Conservation (phyloP, 1,284 basidiomycete species). For the Pascua sp. region DNA sequence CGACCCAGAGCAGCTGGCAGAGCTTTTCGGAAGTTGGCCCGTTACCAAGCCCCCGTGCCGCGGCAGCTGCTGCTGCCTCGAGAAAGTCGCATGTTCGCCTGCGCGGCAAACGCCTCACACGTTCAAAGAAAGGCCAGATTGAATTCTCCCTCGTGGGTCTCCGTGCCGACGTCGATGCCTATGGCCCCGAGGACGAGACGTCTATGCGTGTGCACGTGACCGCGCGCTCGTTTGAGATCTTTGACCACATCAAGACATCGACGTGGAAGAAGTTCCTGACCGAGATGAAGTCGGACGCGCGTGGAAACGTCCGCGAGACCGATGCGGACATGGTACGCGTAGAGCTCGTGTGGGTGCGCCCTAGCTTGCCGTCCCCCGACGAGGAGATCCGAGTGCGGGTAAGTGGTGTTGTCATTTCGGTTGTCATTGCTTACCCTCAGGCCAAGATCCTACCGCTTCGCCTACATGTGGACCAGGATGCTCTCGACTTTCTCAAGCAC, state of each 20-base stretch:
- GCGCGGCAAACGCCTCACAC: slow-evolving; percentile 55
- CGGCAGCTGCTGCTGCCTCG: slow-evolving; percentile 16
- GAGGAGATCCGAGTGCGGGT: slow-evolving; percentile 81
- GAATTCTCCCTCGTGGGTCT: slow-evolving; percentile 74
- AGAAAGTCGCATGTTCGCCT: slow-evolving; percentile 40
- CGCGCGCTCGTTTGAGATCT: slow-evolving; percentile 73
- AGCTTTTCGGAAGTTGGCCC: slow-evolving; percentile 53
- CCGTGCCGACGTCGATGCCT: slow-evolving; percentile 65
- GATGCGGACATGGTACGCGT: slow-evolving; percentile 90
- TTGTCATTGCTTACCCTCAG: slow-evolving; percentile 50
- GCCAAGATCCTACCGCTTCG: slow-evolving; percentile 83
- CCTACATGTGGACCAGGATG: slow-evolving; percentile 95
- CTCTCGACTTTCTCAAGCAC: slow-evolving; percentile 93
- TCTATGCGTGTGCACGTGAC: slow-evolving; percentile 66
- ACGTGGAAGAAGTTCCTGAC: slow-evolving; percentile 98
- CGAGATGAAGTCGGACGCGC: slow-evolving; percentile 71
- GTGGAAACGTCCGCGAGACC: slow-evolving; percentile 80
- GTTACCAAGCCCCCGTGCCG: slow-evolving; percentile 22
- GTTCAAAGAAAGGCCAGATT: slow-evolving; percentile 75
- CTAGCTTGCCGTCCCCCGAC: slow-evolving; percentile 57
- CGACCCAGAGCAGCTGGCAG: slow-evolving; percentile 80
- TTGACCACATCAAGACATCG: slow-evolving; percentile 96
- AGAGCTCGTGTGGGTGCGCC: slow-evolving; percentile 70
- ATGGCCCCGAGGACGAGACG: slow-evolving; percentile 56
- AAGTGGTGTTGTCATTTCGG: slow-evolving; percentile 34